Conservation (phyloP, 805 yeast genomes). For the Candida nitratophila region DNA sequence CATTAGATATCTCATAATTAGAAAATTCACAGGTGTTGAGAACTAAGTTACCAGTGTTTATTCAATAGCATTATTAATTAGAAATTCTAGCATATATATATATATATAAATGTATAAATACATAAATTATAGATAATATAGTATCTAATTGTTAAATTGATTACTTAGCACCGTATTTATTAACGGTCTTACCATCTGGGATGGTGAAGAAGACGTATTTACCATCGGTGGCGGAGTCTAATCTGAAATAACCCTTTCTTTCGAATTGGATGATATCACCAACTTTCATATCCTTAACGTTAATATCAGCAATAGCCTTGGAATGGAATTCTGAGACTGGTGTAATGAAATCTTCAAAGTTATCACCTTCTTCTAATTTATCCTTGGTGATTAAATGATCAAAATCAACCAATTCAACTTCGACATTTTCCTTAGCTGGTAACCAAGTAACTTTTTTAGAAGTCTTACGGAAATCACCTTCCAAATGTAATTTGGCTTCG, state of each 20-base stretch:
- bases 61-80: no score
- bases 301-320: slow-evolving; percentile 71
- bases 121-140: no score
- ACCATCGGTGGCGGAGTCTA: slow-evolving; percentile 59
- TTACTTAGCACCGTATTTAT: slow-evolving; percentile 63
- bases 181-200: slow-evolving; percentile 89
- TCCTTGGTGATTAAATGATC: slow-evolving; percentile 95
- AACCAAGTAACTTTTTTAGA: slow-evolving; percentile 94
- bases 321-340: slow-evolving; percentile 81
- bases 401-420: slow-evolving; percentile 79
- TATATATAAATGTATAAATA: no score
- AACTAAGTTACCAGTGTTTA: no score
- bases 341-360: slow-evolving; percentile 86
- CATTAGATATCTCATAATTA: slow-evolving; percentile 46
- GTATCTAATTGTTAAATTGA: no score
- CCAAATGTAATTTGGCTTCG: slow-evolving; percentile 77
- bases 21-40: slow-evolving; percentile 4
- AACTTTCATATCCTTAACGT: slow-evolving; percentile 65
- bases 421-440: slow-evolving; percentile 67
- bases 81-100: no score
- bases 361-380: slow-evolving; percentile 89
- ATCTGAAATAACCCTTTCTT: slow-evolving; percentile 92
- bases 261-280: slow-evolving; percentile 93
- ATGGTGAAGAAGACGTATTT: slow-evolving; percentile 80
- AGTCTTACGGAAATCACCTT: slow-evolving; percentile 96